Evolutionary conservation across 257 asterid species (phyloP).

Genomic region (Solanum sejunctum): DNA sequence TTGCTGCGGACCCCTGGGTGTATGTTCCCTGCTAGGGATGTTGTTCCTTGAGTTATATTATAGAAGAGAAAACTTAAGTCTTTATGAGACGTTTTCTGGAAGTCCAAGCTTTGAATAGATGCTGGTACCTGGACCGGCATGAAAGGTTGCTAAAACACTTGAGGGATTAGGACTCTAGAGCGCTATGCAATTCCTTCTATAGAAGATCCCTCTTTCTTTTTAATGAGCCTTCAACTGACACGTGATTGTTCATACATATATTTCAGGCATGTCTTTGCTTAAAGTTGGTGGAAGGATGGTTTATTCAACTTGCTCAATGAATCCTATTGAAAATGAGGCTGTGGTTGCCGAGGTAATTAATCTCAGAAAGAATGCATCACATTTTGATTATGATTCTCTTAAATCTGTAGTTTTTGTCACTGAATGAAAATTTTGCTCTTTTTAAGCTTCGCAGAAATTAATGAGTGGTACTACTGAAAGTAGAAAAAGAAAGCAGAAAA

Average conservation of each 20-base stretch:
- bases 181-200: neutral
- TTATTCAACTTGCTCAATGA: conserved; percentile 98
- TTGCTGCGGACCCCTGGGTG: neutral
- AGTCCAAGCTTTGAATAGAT: neutral
- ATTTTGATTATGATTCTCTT: neutral
- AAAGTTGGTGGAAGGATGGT: conserved; percentile 97
- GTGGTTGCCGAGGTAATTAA: conserved; percentile 91
- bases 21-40: neutral
- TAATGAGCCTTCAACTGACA: neutral
- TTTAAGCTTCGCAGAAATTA: neutral
- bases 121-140: neutral
- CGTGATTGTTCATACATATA: neutral
- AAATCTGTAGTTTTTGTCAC: neutral
- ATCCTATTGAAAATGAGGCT: conserved; percentile 95
- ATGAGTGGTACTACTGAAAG: neutral
- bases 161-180: neutral
- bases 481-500: neutral
- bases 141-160: neutral
- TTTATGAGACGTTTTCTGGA: neutral
- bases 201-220: neutral
- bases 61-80: neutral
- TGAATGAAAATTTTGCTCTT: neutral
- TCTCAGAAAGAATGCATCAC: neutral
- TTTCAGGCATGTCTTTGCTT: conserved; percentile 79
- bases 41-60: neutral